Evolutionary conservation across 768 basidiomycete species (phyloP), one percentile per base, ranked within the genome.

Genomic region (Sistotremastrum niveocremeum): DNA sequence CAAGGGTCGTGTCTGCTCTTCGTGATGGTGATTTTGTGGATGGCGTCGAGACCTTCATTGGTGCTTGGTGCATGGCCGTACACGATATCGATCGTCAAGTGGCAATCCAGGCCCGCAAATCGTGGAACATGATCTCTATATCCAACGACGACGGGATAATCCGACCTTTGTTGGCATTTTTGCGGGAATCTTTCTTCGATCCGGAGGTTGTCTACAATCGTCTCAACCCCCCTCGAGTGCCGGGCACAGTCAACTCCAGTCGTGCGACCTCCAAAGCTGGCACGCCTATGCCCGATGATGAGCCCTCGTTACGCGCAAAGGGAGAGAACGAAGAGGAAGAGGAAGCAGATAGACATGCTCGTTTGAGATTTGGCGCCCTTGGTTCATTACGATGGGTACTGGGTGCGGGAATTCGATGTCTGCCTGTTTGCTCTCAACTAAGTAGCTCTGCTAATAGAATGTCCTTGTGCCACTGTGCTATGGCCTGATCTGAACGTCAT

Each of bases 71-170:
- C 51, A 68, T 87, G 52, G 68, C 77, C 8, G 69, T 76, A 10
- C 73, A 82, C 57, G 89, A 93, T 51, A 58, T 77, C 32, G 89
- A 90, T 54, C 71, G 78, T 28, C 63, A 65, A 1, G 79, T 88
- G 6, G 63, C 76, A 2, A 51, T 56, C 1, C 56, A 62, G 11
- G 79, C 80, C 2, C 57, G 62, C 28, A 69, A 65, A 45, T 68
- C 77, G 6, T 87, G 84, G 84, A 62, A 58, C 8, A 56, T 64
- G 10, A 57, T 20, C 2, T 67, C 34, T 45, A 66, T 43, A 50
- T 37, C 35, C 37, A 37, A 49, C 40, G 9, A 39, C 44, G 51
- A 53, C 4, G 39, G 50, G 33, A 9, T 9, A 9, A 45, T 45
- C 37, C 37, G 46, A 41, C 58, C 66, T 3, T 60, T 84, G 11